Evolutionary conservation across 768 basidiomycete genomes (phyloP), one percentile per base, ranked within the genome.

Genomic region (Coprinopsis sp.): DNA sequence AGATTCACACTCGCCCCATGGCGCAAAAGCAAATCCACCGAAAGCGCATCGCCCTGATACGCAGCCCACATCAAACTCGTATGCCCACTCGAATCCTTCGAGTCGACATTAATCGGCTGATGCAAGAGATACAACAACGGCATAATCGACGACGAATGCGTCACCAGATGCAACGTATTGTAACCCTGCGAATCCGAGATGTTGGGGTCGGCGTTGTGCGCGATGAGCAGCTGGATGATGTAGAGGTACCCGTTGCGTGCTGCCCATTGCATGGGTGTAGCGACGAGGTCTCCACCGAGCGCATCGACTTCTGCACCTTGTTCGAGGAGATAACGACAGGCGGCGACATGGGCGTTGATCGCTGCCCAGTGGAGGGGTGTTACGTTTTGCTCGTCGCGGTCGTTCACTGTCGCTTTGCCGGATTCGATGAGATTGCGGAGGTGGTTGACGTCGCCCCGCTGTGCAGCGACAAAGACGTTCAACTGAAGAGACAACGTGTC

Each of bases 41-140:
- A 91, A 27, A 98, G 78, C 2, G 92, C 93, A 59, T 99, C 96
- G 37, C 96, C 96, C 63, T 99, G 96, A 65, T 98, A 99, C 7
- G 92, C 91, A 4, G 96, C 96, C 96, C 96, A 99, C 91, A 97
- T 96, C 40, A 98, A 74, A 0, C 90, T 77, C 0, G 95, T 96
- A 61, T 98, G 96, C 0, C 96, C 96, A 57, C 91, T 87, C 1
- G 83, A 73, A 63, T 99, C 96, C 31, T 83, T 78, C 37, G 86
- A 85, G 61, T 99, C 96, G 49, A 97, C 86, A 33, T 82, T 84
- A 52, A 99, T 79, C 2, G 94, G 93, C 62, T 97, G 94, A 61
- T 95, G 91, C 5, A 98, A 76, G 21, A 96, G 72, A 58, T 91
- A 94, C 29, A 97, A 71, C 29, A 99, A 64, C 0, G 96, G 88